These are phyloP conservation scores for Crithidia fasciculata DNA, from an alignment of 208 protist species.

Conservation along the genomic window DNA sequence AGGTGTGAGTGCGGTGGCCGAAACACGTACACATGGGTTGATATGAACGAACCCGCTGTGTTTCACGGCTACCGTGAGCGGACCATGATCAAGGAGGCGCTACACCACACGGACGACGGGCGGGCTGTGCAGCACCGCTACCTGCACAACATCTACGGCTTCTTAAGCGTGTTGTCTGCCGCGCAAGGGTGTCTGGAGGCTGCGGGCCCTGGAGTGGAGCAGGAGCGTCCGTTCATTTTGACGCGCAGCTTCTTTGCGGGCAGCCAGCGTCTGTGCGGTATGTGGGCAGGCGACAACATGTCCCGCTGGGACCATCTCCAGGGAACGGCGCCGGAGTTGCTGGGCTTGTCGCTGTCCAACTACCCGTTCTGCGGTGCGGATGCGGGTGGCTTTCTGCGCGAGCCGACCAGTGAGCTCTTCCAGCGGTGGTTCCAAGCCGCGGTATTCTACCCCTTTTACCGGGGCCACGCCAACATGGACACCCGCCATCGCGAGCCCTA, in stretches of 20 bases:
- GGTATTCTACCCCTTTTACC: conserved; percentile 97
- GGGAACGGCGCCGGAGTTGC: conserved; percentile 92
- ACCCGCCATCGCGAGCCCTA: conserved; percentile 97
- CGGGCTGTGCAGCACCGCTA: conserved; percentile 91
- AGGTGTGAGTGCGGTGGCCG: conserved; percentile 84
- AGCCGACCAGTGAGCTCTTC: conserved; percentile 95
- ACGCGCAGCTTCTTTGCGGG: conserved; percentile 98
- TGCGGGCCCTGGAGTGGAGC: conserved; percentile 30
- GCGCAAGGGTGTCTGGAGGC: conserved; percentile 83
- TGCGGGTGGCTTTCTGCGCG: conserved; percentile 98
- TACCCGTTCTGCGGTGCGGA: conserved; percentile 96
- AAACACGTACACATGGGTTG: conserved; percentile 98
- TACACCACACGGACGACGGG: conserved; percentile 75
- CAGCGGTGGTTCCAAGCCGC: conserved; percentile 97
- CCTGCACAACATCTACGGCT: conserved; percentile 98
- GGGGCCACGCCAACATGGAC: conserved; percentile 96
- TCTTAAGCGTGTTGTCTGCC: conserved; percentile 82
- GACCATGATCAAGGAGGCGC: conserved; percentile 94
- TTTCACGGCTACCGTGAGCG: conserved; percentile 94
- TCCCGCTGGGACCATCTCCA: conserved; percentile 95
- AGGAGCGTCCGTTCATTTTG: conserved; percentile 96
- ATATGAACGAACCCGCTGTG: conserved; percentile 99
- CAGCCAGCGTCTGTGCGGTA: conserved; percentile 94
- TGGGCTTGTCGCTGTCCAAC: conserved; percentile 94
- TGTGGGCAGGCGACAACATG: conserved; percentile 98